These are phyloP conservation scores for Leishmania major DNA, from an alignment of 208 protist species.

Conservation along the genomic window DNA sequence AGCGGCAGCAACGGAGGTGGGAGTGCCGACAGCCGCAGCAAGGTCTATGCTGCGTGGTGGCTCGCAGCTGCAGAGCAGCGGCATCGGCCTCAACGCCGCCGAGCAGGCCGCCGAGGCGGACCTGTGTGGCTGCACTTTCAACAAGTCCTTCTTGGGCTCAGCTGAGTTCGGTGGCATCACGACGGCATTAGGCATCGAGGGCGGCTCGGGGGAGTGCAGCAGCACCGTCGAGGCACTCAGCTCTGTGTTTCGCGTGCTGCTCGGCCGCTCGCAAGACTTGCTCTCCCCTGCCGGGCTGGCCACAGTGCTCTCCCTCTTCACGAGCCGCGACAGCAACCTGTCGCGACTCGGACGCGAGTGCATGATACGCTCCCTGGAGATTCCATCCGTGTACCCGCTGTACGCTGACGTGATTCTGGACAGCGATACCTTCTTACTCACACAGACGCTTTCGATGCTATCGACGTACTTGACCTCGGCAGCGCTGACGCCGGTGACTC, in stretches of 20 bases:
- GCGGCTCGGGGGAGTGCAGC: constrained; percentile 27
- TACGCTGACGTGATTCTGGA: constrained; percentile 58
- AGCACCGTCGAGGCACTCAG: constrained; percentile 46
- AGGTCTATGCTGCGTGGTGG: neutral
- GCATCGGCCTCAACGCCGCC: neutral
- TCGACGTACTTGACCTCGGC: constrained; percentile 37
- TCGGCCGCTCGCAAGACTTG: constrained; percentile 40
- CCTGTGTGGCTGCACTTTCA: constrained; percentile 9
- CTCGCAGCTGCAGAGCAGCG: neutral
- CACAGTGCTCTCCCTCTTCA: constrained; percentile 57
- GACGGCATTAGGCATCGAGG: constrained; percentile 3
- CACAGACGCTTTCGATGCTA: constrained; percentile 52
- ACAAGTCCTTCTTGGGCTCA: constrained; percentile 24
- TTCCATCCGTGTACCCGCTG: constrained; percentile 43
- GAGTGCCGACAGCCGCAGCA: neutral
- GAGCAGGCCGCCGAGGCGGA: neutral
- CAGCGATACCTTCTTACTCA: constrained; percentile 33
- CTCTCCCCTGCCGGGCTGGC: constrained; percentile 36
- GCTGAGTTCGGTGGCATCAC: constrained; percentile 12
- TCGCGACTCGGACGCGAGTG: constrained; percentile 58
- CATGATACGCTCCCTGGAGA: constrained; percentile 61
- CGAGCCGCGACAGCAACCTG: constrained; percentile 42
- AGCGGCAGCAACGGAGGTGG: neutral
- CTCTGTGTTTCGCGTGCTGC: constrained; percentile 54
- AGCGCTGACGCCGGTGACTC: constrained; percentile 25